Evolutionary conservation across 805 yeast genomes (phyloP), one percentile per base, ranked within the genome.

Genomic region (Priceomyces castillae): DNA sequence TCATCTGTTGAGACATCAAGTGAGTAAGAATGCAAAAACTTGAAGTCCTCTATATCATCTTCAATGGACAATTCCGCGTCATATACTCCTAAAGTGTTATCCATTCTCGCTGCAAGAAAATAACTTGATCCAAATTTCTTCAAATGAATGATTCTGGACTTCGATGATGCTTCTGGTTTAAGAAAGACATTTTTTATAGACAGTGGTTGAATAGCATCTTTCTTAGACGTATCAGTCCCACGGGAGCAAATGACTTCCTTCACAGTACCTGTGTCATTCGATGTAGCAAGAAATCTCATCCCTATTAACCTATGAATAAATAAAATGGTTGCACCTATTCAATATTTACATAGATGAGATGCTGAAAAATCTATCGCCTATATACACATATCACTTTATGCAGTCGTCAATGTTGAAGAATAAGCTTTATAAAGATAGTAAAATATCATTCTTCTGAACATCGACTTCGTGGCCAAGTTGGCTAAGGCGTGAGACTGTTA

Each of bases 141-240:
- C 56, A 72, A 51, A 34, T 67, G 62, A 30, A 63, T 52, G 11
- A 78, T 62, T 43, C 68, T 65, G 10, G 70, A 54, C 37, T 49
- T 53, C 39, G 69, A 59, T 0, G 58, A 52, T 30, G 60, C 43
- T 33, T 63, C 50, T 16, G 66, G 66, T 20, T 54, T 59, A 7
- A 52, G 52, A 38, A 73, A 63, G 40, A 71, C 69, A 18, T 74
- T 65, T 36, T 65, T 71, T 10, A 83, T 69, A 16, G 77, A 64
- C 40, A 69, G 73, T 0, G 95, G 95, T 56, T 83, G 86, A 10
- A 68, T 62, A 0, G 84, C 84, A 26, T 77, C 76, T 55, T 83
- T 81, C 34, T 73, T 69, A 4, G 96, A 85, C 2, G 96, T 89
- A 55, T 90, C 95, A 0, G 92, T 83, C 0, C 90, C 92, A 40